These are phyloP conservation scores for Quercus rubra DNA, from an alignment of 306 rosid genomes.

Conservation along the genomic window DNA sequence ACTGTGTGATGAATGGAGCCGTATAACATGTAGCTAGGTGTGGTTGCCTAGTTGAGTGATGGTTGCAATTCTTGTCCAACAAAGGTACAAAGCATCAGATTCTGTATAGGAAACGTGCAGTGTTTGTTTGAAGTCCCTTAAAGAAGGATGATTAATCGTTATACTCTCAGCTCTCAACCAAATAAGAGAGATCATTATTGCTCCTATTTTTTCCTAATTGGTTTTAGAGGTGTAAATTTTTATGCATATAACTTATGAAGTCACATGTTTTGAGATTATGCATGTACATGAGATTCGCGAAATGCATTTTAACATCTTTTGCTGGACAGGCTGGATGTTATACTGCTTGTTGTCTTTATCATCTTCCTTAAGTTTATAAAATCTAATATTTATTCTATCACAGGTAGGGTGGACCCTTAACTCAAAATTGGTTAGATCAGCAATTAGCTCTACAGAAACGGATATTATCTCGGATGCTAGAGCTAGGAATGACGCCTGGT, in stretches of 20 bases:
- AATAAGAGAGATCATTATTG: too few species aligned
- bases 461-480: constrained; percentile 76
- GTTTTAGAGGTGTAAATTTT: too few species aligned
- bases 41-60: background rate
- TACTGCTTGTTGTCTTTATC: constrained; percentile 6
- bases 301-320: background rate
- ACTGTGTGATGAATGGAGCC: too few species aligned
- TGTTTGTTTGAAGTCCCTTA: background rate
- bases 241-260: too few species aligned
- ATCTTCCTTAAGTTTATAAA: constrained; percentile 23
- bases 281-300: background rate
- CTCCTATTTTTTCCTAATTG: too few species aligned
- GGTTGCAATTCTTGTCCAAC: background rate
- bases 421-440: constrained; percentile 88
- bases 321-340: background rate
- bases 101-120: background rate
- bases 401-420: constrained; percentile 97
- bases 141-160: too few species aligned
- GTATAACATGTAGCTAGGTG: too few species aligned
- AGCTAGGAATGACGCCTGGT: constrained; percentile 99
- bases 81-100: background rate
- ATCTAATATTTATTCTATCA: constrained; percentile 22
- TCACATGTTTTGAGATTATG: too few species aligned
- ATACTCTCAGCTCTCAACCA: too few species aligned
- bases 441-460: constrained; percentile 77